These are phyloP conservation scores for Metschnikowia lachancei DNA, from an alignment of 805 yeast genomes.

Conservation along the genomic window DNA sequence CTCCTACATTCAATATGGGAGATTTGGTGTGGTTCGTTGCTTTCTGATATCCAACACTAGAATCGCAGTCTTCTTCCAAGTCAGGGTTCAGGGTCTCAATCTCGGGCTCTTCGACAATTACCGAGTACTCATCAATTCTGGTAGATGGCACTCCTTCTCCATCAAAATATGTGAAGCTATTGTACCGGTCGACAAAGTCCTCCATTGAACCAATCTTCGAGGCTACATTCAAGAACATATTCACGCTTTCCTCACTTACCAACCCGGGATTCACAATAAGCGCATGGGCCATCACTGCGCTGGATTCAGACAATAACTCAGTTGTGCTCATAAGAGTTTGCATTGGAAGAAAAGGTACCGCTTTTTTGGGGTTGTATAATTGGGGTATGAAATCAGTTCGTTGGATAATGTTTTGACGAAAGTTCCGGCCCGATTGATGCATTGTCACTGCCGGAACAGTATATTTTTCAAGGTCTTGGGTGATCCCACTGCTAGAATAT, in stretches of 20 bases:
- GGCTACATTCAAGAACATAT: conserved; percentile 52
- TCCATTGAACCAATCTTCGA: conserved; percentile 31
- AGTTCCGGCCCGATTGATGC: conserved; percentile 45
- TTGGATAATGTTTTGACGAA: conserved; percentile 47
- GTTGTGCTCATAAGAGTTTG: conserved; percentile 35
- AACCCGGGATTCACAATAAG: conserved; percentile 42
- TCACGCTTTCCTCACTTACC: conserved; percentile 43
- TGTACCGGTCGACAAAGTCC: conserved; percentile 36
- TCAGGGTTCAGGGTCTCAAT: neutral
- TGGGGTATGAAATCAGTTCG: conserved; percentile 35
- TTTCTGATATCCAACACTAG: conserved; percentile 3
- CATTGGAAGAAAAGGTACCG: conserved; percentile 73
- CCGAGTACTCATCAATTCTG: neutral
- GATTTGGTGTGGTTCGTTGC: conserved; percentile 18
- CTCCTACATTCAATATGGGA: conserved; percentile 18
- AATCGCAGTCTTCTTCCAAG: neutral
- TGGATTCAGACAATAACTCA: conserved; percentile 66
- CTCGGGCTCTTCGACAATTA: neutral
- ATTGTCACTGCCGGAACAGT: conserved; percentile 27
- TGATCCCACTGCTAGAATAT: conserved; percentile 40
- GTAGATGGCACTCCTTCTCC: conserved; percentile 11
- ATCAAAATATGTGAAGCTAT: conserved; percentile 30
- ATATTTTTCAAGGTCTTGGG: conserved; percentile 17
- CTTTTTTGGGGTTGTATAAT: conserved; percentile 8
- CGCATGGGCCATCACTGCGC: conserved; percentile 68